phyloP scores from a whole-genome alignment of 441 rosid genomes.

The Sinapis alba region DNA sequence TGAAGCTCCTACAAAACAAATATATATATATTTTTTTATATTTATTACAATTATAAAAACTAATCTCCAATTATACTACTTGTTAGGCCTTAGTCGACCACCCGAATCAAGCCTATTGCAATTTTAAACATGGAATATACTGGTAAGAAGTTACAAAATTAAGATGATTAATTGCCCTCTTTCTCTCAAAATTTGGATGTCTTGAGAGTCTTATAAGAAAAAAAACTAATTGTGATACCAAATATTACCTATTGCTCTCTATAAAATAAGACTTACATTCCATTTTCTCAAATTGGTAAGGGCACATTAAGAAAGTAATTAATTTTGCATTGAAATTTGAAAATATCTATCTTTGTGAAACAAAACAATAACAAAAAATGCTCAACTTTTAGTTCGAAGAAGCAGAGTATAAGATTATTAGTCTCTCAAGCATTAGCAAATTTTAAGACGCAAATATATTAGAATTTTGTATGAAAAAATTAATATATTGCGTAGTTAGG shows the following conservation, averaged over 20 bases:
- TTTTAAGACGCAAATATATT: background rate
- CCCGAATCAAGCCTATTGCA: too few relatives aligned
- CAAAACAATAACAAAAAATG: background rate
- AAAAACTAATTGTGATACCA: slow-evolving; percentile 1
- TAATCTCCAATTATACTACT: too few relatives aligned
- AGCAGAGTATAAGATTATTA: background rate
- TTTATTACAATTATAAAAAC: too few relatives aligned
- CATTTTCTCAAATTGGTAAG: background rate
- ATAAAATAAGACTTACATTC: background rate
- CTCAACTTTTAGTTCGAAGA: background rate
- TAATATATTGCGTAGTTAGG: background rate
- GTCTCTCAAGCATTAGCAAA: background rate
- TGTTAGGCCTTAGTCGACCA: too few relatives aligned
- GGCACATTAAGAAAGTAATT: background rate
- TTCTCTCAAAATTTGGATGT: background rate
- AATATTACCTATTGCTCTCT: background rate
- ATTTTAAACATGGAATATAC: too few relatives aligned
- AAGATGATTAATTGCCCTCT: background rate
- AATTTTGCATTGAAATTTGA: background rate
- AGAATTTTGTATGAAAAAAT: background rate
- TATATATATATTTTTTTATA: too few relatives aligned
- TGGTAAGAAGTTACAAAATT: too few relatives aligned
- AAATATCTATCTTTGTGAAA: background rate
- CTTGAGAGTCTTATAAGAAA: background rate
- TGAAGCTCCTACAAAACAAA: too few relatives aligned